phyloP scores from a whole-genome alignment of 164 flowering plant genomes.

The Vitis riparia region DNA sequence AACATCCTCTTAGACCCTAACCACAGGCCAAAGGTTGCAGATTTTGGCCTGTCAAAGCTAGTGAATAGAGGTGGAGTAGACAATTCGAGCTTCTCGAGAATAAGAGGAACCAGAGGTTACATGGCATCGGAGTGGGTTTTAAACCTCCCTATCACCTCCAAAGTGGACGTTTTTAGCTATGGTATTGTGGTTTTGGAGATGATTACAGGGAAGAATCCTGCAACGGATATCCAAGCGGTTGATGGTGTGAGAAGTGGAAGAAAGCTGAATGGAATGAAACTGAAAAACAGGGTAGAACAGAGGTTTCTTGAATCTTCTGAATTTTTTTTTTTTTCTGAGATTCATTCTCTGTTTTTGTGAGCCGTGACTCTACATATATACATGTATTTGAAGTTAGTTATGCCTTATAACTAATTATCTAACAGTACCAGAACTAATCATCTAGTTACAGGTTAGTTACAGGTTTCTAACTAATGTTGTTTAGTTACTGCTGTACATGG shows the following conservation, averaged over 20 bases:
- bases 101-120: slow-evolving; percentile 33
- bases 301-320: too few relatives aligned
- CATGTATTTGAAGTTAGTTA: too few relatives aligned
- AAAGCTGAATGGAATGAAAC: too few relatives aligned
- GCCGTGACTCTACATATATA: too few relatives aligned
- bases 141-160: slow-evolving; percentile 26
- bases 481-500: too few relatives aligned
- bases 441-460: too few relatives aligned
- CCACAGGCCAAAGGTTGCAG: slow-evolving; percentile 21
- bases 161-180: slow-evolving; percentile 31
- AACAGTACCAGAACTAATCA: too few relatives aligned
- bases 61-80: slow-evolving; percentile 1
- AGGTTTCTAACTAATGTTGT: too few relatives aligned
- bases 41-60: slow-evolving; percentile 31
- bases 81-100: slow-evolving; percentile 14
- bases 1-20: slow-evolving; percentile 26
- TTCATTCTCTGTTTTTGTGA: too few relatives aligned
- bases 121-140: slow-evolving; percentile 37
- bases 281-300: too few relatives aligned
- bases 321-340: too few relatives aligned
- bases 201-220: slow-evolving; percentile 21
- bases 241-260: background rate
- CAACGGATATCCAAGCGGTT: background rate
- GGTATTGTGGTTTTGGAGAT: slow-evolving; percentile 30
- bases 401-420: too few relatives aligned